These are phyloP conservation scores for Phellopilus nigrolimitatus DNA, from an alignment of 1,284 basidiomycete genomes.

Conservation along the genomic window DNA sequence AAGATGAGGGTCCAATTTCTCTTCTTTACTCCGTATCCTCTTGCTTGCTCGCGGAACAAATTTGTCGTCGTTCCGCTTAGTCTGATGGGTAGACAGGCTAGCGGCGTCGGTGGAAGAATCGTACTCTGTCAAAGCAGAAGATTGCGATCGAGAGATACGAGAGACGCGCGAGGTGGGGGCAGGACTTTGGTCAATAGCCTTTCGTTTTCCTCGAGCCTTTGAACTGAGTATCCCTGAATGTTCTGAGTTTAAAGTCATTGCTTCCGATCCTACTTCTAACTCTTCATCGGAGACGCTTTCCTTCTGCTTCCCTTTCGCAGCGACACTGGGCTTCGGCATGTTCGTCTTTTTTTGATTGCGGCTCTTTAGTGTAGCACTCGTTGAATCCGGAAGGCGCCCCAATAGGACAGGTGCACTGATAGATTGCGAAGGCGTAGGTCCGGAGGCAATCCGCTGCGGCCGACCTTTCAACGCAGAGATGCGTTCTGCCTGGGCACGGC, in stretches of 20 bases:
- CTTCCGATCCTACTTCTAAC: not conserved
- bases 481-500: slow-evolving; percentile 54
- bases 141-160: too few species aligned
- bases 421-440: slow-evolving; percentile 28
- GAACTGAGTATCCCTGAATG: not conserved
- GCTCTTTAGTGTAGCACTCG: slow-evolving; percentile 16
- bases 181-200: not conserved
- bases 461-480: slow-evolving; percentile 36
- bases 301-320: slow-evolving; percentile 33
- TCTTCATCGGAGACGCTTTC: slow-evolving; percentile 21
- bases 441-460: slow-evolving; percentile 23
- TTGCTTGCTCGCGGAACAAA: not conserved
- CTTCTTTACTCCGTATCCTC: not conserved
- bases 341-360: slow-evolving; percentile 30
- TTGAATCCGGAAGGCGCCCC: slow-evolving; percentile 16
- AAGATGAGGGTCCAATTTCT: not conserved
- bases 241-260: too few species aligned
- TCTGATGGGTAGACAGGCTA: not conserved
- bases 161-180: not conserved
- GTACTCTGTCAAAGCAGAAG: not conserved
- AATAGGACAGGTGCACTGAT: slow-evolving; percentile 20
- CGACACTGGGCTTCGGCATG: slow-evolving; percentile 22
- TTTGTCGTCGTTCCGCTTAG: not conserved
- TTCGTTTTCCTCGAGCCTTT: slow-evolving; percentile 4
- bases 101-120: not conserved